phyloP scores from a whole-genome alignment of 768 basidiomycete genomes.

The Auricularia cornea region DNA sequence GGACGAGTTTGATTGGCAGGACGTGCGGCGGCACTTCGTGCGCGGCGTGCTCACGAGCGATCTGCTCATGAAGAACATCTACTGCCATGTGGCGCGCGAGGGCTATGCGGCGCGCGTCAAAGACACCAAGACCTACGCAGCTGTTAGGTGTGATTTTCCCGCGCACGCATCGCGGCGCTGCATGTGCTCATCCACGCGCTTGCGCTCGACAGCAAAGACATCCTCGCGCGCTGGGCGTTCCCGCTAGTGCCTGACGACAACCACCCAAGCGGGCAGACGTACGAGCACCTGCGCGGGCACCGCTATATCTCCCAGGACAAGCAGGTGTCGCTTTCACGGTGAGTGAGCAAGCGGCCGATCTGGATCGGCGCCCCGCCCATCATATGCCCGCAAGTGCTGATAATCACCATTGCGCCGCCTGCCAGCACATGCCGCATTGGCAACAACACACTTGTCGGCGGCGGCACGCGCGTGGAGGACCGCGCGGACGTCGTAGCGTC shows the following conservation, averaged over 20 bases:
- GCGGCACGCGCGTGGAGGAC: slow-evolving; percentile 57
- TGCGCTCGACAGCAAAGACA: slow-evolving; percentile 64
- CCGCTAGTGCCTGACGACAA: slow-evolving; percentile 94
- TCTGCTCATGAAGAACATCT: slow-evolving; percentile 87
- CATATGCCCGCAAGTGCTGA: background rate
- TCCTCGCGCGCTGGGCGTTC: slow-evolving; percentile 89
- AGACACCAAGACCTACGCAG: slow-evolving; percentile 87
- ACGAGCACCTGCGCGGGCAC: slow-evolving; percentile 83
- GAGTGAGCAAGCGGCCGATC: slow-evolving; percentile 11
- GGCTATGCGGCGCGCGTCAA: slow-evolving; percentile 90
- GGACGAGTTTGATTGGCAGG: slow-evolving; percentile 96
- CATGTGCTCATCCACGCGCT: slow-evolving; percentile 5
- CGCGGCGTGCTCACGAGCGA: slow-evolving; percentile 93
- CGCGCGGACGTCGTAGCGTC: slow-evolving; percentile 60
- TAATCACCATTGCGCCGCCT: background rate
- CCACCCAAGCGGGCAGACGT: slow-evolving; percentile 70
- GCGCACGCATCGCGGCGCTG: background rate
- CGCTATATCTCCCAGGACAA: slow-evolving; percentile 79
- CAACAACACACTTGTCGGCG: slow-evolving; percentile 78
- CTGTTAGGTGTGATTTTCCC: slow-evolving; percentile 53
- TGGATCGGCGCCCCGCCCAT: background rate
- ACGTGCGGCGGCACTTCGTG: slow-evolving; percentile 87
- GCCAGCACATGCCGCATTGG: slow-evolving; percentile 77
- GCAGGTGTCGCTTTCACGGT: slow-evolving; percentile 80
- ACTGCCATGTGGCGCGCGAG: slow-evolving; percentile 80